Conservation (phyloP, 1,284 basidiomycete species). For the Pyrrhoderma lamaoense region DNA sequence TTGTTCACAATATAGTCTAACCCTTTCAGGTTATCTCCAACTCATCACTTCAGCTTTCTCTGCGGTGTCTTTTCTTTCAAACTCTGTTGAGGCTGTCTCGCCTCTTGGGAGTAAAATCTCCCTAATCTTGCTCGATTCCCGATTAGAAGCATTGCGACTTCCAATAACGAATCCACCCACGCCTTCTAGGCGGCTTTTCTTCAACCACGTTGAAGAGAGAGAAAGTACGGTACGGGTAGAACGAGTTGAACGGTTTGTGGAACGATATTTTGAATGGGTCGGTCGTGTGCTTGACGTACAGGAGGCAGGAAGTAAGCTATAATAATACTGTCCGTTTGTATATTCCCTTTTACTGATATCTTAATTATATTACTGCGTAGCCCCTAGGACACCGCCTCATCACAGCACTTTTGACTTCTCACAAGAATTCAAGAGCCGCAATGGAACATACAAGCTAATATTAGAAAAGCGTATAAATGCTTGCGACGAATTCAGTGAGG, state of each 20-base stretch:
- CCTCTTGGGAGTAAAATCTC: no score
- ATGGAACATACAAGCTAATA: slow-evolving; percentile 3
- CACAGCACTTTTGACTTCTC: slow-evolving; percentile 6
- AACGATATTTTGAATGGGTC: slow-evolving; percentile 38
- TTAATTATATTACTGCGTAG: neutral
- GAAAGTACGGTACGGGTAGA: neutral
- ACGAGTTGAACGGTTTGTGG: slow-evolving; percentile 13
- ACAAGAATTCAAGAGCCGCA: neutral
- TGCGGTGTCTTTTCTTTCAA: slow-evolving; percentile 28
- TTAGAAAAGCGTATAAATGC: neutral
- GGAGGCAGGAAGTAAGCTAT: neutral
- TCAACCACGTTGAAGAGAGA: slow-evolving; percentile 20
- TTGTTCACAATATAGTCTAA: slow-evolving; percentile 21
- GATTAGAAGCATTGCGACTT: slow-evolving; percentile 45
- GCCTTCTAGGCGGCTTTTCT: slow-evolving; percentile 29
- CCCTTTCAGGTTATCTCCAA: slow-evolving; percentile 42
- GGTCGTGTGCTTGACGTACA: slow-evolving; percentile 23
- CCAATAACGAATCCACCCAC: slow-evolving; percentile 39
- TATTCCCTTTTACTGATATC: neutral
- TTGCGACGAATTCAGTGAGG: no score
- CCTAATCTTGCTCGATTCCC: slow-evolving; percentile 44
- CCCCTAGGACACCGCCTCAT: slow-evolving; percentile 4
- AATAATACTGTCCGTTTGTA: neutral
- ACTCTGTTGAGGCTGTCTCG: no score
- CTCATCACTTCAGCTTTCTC: slow-evolving; percentile 39